These are phyloP conservation scores for Rhodotorula sp. DNA, from an alignment of 1,284 basidiomycete species.

Conservation along the genomic window DNA sequence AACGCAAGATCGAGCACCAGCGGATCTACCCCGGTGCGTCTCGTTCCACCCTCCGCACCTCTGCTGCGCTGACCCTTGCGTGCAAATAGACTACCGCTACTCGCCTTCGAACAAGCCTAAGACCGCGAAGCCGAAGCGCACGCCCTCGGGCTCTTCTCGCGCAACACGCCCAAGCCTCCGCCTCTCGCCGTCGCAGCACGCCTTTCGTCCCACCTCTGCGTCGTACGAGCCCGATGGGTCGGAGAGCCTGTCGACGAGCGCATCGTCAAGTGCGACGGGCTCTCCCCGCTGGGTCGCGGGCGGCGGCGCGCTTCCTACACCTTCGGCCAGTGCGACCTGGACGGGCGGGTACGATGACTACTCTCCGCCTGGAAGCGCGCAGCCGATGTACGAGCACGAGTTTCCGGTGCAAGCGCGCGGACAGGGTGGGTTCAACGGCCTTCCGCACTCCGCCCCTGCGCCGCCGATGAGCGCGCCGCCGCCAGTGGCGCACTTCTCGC, in stretches of 20 bases:
- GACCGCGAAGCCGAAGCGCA: neutral
- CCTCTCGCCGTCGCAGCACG: neutral
- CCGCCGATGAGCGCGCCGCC: conserved; percentile 1
- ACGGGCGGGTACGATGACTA: neutral
- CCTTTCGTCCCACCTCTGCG: neutral
- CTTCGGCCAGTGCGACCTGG: neutral
- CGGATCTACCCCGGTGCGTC: conserved; percentile 15
- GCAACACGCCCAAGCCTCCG: neutral
- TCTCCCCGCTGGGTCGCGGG: neutral
- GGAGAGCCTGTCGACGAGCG: neutral
- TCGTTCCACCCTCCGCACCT: neutral
- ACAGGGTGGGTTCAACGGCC: no score
- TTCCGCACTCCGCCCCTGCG: neutral
- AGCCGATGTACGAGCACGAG: neutral
- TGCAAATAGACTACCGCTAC: conserved; percentile 1
- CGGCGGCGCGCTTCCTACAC: neutral
- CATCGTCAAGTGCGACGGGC: neutral
- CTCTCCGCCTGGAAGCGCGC: neutral
- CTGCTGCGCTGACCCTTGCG: neutral
- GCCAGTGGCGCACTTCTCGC: neutral
- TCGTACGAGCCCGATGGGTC: neutral
- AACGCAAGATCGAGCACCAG: conserved; percentile 16
- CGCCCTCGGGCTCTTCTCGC: neutral
- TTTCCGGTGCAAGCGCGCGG: neutral
- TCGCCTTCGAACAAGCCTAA: neutral